Evolutionary conservation across 805 yeast genomes (phyloP).

Genomic region (Ogataea saltuana): DNA sequence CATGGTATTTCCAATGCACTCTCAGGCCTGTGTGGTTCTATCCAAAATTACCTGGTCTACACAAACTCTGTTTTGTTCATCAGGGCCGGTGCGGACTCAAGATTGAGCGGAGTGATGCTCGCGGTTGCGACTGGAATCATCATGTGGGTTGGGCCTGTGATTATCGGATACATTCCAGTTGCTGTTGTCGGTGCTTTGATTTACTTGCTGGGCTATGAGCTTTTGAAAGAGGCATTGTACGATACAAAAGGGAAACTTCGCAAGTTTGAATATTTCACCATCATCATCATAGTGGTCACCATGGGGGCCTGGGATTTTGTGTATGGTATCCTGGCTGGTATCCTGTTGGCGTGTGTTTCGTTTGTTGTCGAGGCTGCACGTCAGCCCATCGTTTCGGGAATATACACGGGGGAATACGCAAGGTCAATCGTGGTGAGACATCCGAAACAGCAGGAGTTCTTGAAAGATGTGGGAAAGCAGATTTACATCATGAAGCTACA

Average conservation of each 20-base stretch:
- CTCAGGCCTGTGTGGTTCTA: conserved; percentile 82
- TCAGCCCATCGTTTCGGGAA: conserved; percentile 75
- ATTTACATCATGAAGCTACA: conserved; percentile 83
- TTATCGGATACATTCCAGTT: conserved; percentile 93
- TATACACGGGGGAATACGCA: conserved; percentile 85
- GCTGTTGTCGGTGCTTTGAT: conserved; percentile 95
- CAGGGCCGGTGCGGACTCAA: conserved; percentile 89
- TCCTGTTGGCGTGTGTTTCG: conserved; percentile 88
- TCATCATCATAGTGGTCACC: conserved; percentile 80
- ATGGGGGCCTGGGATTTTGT: conserved; percentile 98
- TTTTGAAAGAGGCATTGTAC: conserved; percentile 78
- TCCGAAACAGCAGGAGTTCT: conserved; percentile 81
- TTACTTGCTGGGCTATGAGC: conserved; percentile 86
- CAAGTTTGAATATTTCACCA: conserved; percentile 79
- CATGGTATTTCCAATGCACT: conserved; percentile 90
- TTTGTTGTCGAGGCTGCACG: conserved; percentile 92
- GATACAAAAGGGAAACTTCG: conserved; percentile 82
- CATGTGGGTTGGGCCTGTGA: conserved; percentile 85
- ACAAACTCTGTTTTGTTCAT: conserved; percentile 91
- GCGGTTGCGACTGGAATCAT: conserved; percentile 79
- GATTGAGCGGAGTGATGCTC: conserved; percentile 86
- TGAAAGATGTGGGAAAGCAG: conserved; percentile 85
- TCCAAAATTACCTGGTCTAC: conserved; percentile 92
- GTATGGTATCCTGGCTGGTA: conserved; percentile 86
- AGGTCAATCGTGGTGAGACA: conserved; percentile 91